These are phyloP conservation scores for Vaccinium darrowii DNA, from an alignment of 148 eudicot species.

Conservation along the genomic window DNA sequence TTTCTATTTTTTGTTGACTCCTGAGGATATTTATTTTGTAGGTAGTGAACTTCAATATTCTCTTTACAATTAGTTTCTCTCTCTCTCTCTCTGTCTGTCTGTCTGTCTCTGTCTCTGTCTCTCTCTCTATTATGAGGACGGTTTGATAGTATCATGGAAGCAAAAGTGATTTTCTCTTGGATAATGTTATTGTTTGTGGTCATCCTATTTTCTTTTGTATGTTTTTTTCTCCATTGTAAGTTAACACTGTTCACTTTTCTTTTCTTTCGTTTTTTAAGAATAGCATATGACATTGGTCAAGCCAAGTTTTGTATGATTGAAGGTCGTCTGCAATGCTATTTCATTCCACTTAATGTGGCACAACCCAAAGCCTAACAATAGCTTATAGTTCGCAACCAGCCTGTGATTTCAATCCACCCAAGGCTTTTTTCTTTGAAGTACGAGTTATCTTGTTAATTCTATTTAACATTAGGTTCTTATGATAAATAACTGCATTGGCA, in stretches of 20 bases:
- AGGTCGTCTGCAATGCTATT: not conserved
- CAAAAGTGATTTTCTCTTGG: slow-evolving; percentile 5
- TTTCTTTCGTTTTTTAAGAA: not conserved
- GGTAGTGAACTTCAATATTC: not conserved
- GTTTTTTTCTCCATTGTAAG: not conserved
- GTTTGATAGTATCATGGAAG: not conserved
- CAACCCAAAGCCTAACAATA: not conserved
- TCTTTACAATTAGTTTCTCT: not conserved
- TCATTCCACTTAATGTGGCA: not conserved
- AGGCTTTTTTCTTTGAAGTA: no score
- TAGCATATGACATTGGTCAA: not conserved
- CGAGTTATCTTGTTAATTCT: no score
- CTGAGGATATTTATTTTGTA: not conserved
- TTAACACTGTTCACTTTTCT: not conserved
- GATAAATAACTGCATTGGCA: no score
- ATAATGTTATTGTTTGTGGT: not conserved
- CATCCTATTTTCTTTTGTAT: not conserved
- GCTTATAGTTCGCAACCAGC: not conserved
- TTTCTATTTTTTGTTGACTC: not conserved
- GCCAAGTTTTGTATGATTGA: not conserved
- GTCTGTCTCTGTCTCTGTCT: no score
- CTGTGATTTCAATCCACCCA: no score
- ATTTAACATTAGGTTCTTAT: no score
- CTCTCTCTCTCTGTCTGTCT: not conserved
- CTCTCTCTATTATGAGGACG: not conserved